Conservation (phyloP, 2,329 filamentous ascomycete species). For the Colletotrichum lupini region DNA sequence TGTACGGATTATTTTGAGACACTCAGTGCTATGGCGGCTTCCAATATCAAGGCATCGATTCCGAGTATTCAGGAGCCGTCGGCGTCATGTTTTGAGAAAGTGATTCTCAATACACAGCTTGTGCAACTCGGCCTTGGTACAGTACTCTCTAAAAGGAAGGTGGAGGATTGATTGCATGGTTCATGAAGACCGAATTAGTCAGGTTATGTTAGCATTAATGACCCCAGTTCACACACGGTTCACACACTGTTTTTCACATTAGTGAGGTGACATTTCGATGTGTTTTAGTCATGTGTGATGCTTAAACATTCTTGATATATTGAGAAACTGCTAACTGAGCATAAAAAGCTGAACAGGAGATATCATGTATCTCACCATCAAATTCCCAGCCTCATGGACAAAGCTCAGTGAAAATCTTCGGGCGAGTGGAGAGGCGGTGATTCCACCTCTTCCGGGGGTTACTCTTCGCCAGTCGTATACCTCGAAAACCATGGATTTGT, state of each 20-base stretch:
- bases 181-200: neutral
- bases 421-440: constrained; percentile 71
- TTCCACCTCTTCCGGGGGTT: constrained; percentile 62
- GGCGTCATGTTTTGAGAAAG: neutral
- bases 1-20: constrained; percentile 13
- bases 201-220: constrained; percentile 5
- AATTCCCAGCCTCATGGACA: constrained; percentile 78
- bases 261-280: neutral
- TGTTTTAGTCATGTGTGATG: neutral
- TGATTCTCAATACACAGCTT: neutral
- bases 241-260: neutral
- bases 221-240: neutral
- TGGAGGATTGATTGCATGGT: neutral
- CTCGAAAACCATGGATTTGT: constrained; percentile 80
- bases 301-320: neutral
- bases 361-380: constrained; percentile 83
- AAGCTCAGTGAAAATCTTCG: constrained; percentile 81
- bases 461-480: constrained; percentile 94
- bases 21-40: neutral
- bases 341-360: no score
- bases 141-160: neutral
- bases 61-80: constrained; percentile 3
- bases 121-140: neutral
- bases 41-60: constrained; percentile 9
- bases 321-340: neutral